Evolutionary conservation across 1,284 basidiomycete species (phyloP).

Genomic region (Trametes versicolor): DNA sequence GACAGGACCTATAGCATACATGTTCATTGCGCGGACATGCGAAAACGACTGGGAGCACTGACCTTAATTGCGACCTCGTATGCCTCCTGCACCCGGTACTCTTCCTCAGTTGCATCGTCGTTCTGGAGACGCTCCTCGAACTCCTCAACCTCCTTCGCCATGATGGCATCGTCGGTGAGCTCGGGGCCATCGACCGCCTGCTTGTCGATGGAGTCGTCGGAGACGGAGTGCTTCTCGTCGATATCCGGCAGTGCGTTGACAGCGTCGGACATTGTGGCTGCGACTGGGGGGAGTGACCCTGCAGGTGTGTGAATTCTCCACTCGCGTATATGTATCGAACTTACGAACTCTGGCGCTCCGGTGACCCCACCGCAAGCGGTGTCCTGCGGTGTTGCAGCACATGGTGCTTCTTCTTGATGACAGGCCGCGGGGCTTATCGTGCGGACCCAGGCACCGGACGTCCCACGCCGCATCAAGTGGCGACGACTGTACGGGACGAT

Average conservation of each 20-base stretch:
- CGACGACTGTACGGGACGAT: not conserved
- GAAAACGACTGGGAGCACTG: not conserved
- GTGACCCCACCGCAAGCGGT: not conserved
- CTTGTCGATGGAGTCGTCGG: slow-evolving; percentile 39
- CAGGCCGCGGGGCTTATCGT: not conserved
- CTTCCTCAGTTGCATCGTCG: slow-evolving; percentile 44
- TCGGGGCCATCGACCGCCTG: slow-evolving; percentile 28
- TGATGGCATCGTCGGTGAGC: slow-evolving; percentile 36
- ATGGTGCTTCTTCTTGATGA: slow-evolving; percentile 3
- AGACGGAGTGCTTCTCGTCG: slow-evolving; percentile 36
- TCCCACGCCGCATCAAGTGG: not conserved
- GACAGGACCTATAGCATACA: slow-evolving; percentile 44
- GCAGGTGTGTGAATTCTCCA: slow-evolving; percentile 8
- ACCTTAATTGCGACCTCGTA: slow-evolving; percentile 51
- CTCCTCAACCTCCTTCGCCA: slow-evolving; percentile 44
- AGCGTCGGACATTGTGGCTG: slow-evolving; percentile 33
- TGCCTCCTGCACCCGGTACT: slow-evolving; percentile 47
- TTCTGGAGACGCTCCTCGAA: slow-evolving; percentile 50
- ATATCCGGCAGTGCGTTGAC: slow-evolving; percentile 26
- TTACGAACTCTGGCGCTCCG: not conserved
- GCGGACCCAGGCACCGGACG: slow-evolving; percentile 6
- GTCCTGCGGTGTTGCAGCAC: slow-evolving; percentile 1
- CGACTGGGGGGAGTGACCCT: slow-evolving; percentile 27
- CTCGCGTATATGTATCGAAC: slow-evolving; percentile 22
- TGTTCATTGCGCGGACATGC: not conserved